Conservation (phyloP, 2,329 filamentous ascomycete genomes). For the Aspergillus tubingensis region DNA sequence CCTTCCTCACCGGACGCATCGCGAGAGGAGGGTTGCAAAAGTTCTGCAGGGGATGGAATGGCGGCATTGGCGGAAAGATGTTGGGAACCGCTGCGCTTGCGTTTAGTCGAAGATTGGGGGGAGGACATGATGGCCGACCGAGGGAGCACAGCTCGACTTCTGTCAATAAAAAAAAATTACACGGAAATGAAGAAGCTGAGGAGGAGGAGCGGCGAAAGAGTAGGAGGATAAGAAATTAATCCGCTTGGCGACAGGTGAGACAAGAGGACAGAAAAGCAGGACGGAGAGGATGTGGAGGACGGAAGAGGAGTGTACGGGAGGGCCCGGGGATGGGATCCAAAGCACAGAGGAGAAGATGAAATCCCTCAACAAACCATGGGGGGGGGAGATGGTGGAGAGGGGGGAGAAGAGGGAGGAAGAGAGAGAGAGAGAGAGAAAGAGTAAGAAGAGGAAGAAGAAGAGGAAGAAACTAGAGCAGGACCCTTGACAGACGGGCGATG, state of each 20-base stretch:
- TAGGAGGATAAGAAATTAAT: slow-evolving; percentile 2
- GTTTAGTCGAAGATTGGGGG: slow-evolving; percentile 65
- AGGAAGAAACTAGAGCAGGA: neutral
- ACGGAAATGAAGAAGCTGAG: neutral
- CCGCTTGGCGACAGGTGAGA: neutral
- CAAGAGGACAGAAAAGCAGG: slow-evolving; percentile 3
- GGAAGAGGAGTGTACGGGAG: slow-evolving; percentile 13
- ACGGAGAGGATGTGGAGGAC: slow-evolving; percentile 14
- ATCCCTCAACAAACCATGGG: slow-evolving; percentile 4
- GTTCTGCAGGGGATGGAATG: slow-evolving; percentile 57
- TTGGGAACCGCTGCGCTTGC: slow-evolving; percentile 66
- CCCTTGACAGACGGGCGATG: slow-evolving; percentile 1
- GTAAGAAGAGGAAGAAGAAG: neutral
- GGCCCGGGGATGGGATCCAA: slow-evolving; percentile 15
- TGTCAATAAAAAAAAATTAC: slow-evolving; percentile 11
- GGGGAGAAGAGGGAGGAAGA: neutral
- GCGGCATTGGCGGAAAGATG: slow-evolving; percentile 50
- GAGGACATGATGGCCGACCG: slow-evolving; percentile 58
- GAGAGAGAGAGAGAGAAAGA: neutral
- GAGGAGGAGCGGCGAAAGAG: slow-evolving; percentile 1
- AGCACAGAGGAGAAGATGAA: slow-evolving; percentile 4
- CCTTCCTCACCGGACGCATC: slow-evolving; percentile 83
- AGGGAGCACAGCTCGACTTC: slow-evolving; percentile 29
- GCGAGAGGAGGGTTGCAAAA: slow-evolving; percentile 72
- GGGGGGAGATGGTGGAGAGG: neutral